Evolutionary conservation across 2,329 filamentous ascomycete species (phyloP).

Genomic region (Fonsecaea multimorphosa): DNA sequence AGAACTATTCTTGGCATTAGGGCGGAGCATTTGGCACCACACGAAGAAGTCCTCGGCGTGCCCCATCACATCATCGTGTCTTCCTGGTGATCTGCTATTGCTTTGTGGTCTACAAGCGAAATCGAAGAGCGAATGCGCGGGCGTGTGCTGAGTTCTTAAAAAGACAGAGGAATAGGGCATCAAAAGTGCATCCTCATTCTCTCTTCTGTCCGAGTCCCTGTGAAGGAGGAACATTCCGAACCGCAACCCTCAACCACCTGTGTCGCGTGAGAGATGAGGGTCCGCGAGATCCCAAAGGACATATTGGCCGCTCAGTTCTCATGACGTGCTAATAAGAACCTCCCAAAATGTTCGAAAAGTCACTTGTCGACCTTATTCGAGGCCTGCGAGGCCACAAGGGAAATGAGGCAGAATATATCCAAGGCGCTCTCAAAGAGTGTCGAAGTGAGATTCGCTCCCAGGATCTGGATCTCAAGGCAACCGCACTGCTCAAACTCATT

Average conservation of each 20-base stretch:
- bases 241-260: not conserved
- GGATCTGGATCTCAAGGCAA: conserved; percentile 98
- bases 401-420: conserved; percentile 92
- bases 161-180: not conserved
- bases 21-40: conserved; percentile 9
- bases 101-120: not conserved
- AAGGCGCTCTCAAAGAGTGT: conserved; percentile 93
- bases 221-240: not conserved
- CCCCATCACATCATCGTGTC: conserved; percentile 4
- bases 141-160: not conserved
- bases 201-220: not conserved
- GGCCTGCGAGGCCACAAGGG: conserved; percentile 95
- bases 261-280: conserved; percentile 30
- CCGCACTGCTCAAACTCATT: conserved; percentile 90
- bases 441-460: conserved; percentile 87
- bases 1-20: conserved; percentile 1
- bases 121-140: not conserved
- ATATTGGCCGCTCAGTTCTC: not conserved
- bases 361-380: conserved; percentile 96
- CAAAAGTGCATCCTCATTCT: not conserved
- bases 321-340: conserved; percentile 10
- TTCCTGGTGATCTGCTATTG: not conserved
- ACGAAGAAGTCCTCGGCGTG: not conserved
- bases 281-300: conserved; percentile 4
- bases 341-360: conserved; percentile 89